phyloP scores from a whole-genome alignment of 768 basidiomycete genomes.

The Collybia sp. region DNA sequence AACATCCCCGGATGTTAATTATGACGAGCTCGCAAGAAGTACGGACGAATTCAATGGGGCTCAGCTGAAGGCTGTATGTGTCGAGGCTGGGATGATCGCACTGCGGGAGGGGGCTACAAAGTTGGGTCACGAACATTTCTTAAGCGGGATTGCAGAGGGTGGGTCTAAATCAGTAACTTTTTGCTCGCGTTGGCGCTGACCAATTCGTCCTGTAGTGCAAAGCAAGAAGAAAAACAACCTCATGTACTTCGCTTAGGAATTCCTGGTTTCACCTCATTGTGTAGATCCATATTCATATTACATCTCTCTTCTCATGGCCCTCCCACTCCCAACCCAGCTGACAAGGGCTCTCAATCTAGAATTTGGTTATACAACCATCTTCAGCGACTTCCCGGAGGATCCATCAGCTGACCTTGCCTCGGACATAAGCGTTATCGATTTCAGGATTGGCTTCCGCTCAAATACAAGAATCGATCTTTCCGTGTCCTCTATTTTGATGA shows the following conservation, averaged over 20 bases:
- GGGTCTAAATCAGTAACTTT: constrained; percentile 15
- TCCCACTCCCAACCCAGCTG: too few species aligned
- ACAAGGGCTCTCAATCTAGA: too few species aligned
- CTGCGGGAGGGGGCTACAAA: constrained; percentile 88
- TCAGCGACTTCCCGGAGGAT: too few species aligned
- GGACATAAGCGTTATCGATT: too few species aligned
- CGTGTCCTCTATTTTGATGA: too few species aligned
- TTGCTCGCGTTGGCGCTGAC: neutral
- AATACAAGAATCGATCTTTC: too few species aligned
- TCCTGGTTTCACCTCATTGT: neutral
- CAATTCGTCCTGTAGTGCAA: constrained; percentile 60
- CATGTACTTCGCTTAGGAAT: constrained; percentile 80
- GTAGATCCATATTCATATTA: neutral
- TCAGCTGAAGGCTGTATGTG: constrained; percentile 95
- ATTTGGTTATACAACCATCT: too few species aligned
- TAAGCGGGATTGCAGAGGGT: constrained; percentile 89
- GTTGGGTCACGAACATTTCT: constrained; percentile 92
- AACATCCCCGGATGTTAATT: constrained; percentile 85
- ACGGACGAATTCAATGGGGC: constrained; percentile 99
- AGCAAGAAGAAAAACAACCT: constrained; percentile 99
- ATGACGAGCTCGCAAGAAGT: constrained; percentile 91
- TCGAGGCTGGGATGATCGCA: constrained; percentile 99
- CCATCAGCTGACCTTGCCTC: too few species aligned
- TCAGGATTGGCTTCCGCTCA: too few species aligned
- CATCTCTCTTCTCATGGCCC: too few species aligned